Evolutionary conservation across 306 rosid species (phyloP), one percentile per base, ranked within the genome.

Genomic region (Prunus dulcis): DNA sequence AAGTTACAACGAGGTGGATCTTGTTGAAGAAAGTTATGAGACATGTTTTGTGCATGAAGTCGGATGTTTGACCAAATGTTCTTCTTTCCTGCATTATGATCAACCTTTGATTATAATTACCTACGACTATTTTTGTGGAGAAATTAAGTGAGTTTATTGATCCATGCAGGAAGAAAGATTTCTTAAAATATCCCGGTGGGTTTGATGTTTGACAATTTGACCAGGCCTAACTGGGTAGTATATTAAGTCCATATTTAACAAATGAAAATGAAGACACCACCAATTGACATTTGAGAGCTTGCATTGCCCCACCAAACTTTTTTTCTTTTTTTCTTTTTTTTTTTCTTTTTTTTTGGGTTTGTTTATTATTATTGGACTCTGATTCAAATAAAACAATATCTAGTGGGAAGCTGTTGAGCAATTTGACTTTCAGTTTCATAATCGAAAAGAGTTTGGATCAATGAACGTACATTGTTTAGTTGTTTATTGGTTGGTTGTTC

Each of bases 401-500:
- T 1, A 70, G 76, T 70, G 78, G 80, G 79, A 46, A 53, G 67
- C 78, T 64, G 25, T 49, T 14, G 13, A 41, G 60, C 61, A 46
- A 45, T 73, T 84, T 84, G 83, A 81, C 81, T 74, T 71, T 52
- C 38, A 20, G 50, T 32, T 17, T 55, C 45, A 9, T 1, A 27
- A 78, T 10, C 23, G 19, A 27, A 27, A 9, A 27, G 25, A 45
- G 14, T 46, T 27, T 9, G 49, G 15, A 51, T n/a, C 51, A 50
- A 60, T 56, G 22, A 12, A 43, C 14, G 10, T 20, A 25, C 22
- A 52, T 56, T 38, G 20, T 70, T 47, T 32, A 18, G 19, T 64
- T 0, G 10, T 6, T 25, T 9, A 6, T 45, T 6, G 65, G 55
- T 23, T 30, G 28, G 49, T 62, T 28, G n/a, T 5, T 67, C 41